Base-by-base conservation (phyloP, 2,329 filamentous ascomycete species). In the Aspergillus bombycis region DNA sequence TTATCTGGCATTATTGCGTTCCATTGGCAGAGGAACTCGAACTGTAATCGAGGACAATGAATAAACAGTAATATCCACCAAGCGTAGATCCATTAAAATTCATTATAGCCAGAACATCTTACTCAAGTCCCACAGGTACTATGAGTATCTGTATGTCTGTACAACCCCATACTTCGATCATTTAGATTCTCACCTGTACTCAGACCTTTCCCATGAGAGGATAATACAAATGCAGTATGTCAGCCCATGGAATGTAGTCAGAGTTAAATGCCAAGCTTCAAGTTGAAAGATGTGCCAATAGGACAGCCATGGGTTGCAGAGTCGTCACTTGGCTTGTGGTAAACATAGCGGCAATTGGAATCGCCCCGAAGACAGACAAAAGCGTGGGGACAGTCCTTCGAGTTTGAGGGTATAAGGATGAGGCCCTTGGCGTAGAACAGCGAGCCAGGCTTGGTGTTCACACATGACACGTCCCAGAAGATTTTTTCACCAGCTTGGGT, bases 311-410 rank as follows among this genome's bases (percentile, higher is more conserved):
- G 67, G 53, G 77, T 79, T 58, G 53, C 54, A 60, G 73, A 63
- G 66, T 76, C 69, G 62, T 79, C 77, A 58, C 74, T 64, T 12
- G 75, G 73, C 50, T 74, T 55, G 69, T 78, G 75, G 46, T 50
- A 50, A 14, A 50, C 46, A 50, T 28, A 19, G 9, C 6, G 23
- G 46, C 46, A 50, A 11, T 28, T 28, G 2, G 23, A 14, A 10
- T 50, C 46, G 9, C 46, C 46, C 26, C 12, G 12, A 16, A 26
- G 12, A 23, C 46, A 50, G 46, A 10, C 16, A 19, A 50, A 50
- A 50, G 23, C 23, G n/a, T 46, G 43, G 14, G 46, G 23, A 19
- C 46, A 50, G 23, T 26, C 23, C 4, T n/a, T 30, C 6, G 4
- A 19, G 3, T 16, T 12, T 14, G 23, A 28, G 7, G 46, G 11